Evolutionary conservation across 2,329 filamentous ascomycete genomes (phyloP), one percentile per base, ranked within the genome.

Genomic region (Scedosporium aurantiacum): DNA sequence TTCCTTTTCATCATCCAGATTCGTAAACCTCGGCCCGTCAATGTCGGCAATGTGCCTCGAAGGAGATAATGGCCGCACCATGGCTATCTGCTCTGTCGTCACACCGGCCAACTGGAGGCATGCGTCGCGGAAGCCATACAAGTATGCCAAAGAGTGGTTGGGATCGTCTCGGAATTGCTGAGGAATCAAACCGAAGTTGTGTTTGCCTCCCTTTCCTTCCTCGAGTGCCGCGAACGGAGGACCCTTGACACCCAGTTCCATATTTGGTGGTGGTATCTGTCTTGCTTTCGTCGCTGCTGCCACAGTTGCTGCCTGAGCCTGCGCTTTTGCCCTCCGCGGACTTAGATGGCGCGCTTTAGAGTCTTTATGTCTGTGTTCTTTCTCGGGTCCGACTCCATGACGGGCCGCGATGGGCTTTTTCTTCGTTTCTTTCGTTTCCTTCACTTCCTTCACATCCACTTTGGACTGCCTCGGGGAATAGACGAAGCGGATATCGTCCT

Each of bases 1-100:
- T 14, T 37, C 16, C 7, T 37, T 40, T 7, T 41, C 47, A 4
- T 60, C 58, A 5, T 32, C 47, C 3, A 60, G 28, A 18, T 25
- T 43, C 28, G 58, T 54, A 27, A 60, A 55, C 47, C 58, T 41
- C 28, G 58, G 58, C 1, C 58, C 58, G 12, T 60, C 47, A 27
- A 60, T 40, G 23, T 41, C 37, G 8, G 58, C 47, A 18, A 60
- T 23, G 32, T 60, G 58, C 14, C 58, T 45, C 21, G 58, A 54
- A 2, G 58, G 58, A 5, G 58, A 60, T 21, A 60, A 28, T 5
- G 58, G 58, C 47, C 47, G 47, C 14, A 10, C 32, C 47, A 41
- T 18, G 14, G 50, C 40, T 25, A 60, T 60, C 41, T 60, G 40
- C n/a, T 18, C 16, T 2, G 45, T 54, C 47, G 41, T 55, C 27